A percentile compares a stretch with the other conserved stretches of the same genome.
These are phyloP conservation scores for Euphorbia lathyris DNA, from an alignment of 345 rosid genomes.

Conservation along the genomic window DNA sequence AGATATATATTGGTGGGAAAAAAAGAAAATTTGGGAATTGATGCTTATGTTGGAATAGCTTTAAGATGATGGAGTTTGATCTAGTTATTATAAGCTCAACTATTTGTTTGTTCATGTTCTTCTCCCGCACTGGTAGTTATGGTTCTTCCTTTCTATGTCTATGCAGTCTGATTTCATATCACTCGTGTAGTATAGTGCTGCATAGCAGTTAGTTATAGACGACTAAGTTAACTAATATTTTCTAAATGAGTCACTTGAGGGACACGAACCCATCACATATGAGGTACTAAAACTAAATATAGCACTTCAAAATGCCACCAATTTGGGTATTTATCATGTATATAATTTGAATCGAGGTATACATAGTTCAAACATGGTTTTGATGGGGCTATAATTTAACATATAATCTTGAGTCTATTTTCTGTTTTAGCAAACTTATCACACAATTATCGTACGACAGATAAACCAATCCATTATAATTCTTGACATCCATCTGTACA, in stretches of 20 bases:
- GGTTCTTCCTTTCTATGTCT: not conserved
- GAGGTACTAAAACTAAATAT: not conserved
- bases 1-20: not conserved
- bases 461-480: not conserved
- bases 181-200: not conserved
- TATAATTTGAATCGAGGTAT: too few relatives aligned
- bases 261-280: not conserved
- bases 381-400: not conserved
- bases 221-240: not conserved
- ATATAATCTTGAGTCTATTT: too few relatives aligned
- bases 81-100: not conserved
- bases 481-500: not conserved
- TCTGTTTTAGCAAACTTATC: not conserved
- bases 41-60: not conserved
- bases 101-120: not conserved
- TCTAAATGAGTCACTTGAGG: not conserved
- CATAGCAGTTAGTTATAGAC: not conserved
- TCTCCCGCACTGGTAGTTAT: not conserved
- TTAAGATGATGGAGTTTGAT: not conserved
- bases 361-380: not conserved
- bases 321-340: too few relatives aligned
- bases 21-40: not conserved
- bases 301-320: not conserved
- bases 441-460: not conserved
- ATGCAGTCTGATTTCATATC: not conserved